Evolutionary conservation across 108 stramenopile genomes (phyloP).

Genomic region (Cylindrotheca fusiformis): DNA sequence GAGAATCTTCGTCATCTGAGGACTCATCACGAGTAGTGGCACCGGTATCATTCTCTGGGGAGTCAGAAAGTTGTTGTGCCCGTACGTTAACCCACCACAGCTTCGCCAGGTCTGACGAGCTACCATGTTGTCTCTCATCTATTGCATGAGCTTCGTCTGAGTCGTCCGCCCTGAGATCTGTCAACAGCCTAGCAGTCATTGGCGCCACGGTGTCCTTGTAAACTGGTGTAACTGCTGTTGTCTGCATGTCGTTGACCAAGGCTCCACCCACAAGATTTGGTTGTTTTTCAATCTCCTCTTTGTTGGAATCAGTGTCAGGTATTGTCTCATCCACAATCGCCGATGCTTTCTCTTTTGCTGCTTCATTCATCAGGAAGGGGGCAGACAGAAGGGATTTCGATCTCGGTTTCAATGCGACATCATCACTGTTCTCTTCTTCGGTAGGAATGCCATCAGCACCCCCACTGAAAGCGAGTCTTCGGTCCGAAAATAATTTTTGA

Average conservation of each 20-base stretch:
- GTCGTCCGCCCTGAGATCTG: not conserved
- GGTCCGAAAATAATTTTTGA: too few relatives aligned
- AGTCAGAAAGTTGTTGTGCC: slow-evolving; percentile 15
- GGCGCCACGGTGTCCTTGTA: slow-evolving; percentile 4
- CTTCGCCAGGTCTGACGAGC: not conserved
- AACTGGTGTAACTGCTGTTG: not conserved
- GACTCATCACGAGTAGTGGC: not conserved
- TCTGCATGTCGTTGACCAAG: not conserved
- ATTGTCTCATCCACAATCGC: not conserved
- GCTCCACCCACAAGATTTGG: slow-evolving; percentile 7
- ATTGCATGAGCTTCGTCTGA: not conserved
- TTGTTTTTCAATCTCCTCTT: not conserved
- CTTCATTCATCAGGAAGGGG: not conserved
- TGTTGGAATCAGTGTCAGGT: not conserved
- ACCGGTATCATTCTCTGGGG: not conserved
- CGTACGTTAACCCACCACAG: slow-evolving; percentile 31
- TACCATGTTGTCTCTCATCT: not conserved
- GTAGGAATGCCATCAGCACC: not conserved
- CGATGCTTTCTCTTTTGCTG: not conserved
- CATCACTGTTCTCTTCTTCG: not conserved
- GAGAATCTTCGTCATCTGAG: not conserved
- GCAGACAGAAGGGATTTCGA: not conserved
- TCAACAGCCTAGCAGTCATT: not conserved
- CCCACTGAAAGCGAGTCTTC: too few relatives aligned
- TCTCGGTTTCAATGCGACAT: not conserved